Evolutionary conservation across 805 yeast species (phyloP).

Genomic region (Zygotorulaspora danielsina): DNA sequence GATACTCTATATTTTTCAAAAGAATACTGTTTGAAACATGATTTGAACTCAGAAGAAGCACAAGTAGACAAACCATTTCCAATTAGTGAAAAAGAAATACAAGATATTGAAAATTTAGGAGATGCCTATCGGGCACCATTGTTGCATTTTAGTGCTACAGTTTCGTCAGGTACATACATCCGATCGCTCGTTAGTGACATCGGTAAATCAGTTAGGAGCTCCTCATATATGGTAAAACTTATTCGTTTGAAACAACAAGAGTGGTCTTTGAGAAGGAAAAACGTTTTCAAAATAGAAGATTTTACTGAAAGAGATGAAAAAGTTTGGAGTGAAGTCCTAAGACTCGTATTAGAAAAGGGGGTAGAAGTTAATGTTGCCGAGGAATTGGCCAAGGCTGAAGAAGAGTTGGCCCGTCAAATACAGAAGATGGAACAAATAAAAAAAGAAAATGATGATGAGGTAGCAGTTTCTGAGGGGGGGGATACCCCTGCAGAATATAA

Average conservation of each 20-base stretch:
- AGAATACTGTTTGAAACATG: conserved; percentile 47
- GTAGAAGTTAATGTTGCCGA: conserved; percentile 39
- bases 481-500: neutral
- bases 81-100: conserved; percentile 36
- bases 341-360: conserved; percentile 48
- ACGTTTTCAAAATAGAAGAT: conserved; percentile 63
- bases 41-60: conserved; percentile 39
- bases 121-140: conserved; percentile 55
- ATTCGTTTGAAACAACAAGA: conserved; percentile 72
- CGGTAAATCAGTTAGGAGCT: conserved; percentile 73
- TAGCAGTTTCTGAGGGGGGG: neutral
- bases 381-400: conserved; percentile 37
- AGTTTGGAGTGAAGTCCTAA: conserved; percentile 67
- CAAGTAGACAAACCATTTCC: conserved; percentile 39
- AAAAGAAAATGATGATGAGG: conserved; percentile 7
- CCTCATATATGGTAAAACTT: conserved; percentile 84
- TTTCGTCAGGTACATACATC: conserved; percentile 93
- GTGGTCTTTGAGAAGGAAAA: conserved; percentile 70
- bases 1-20: conserved; percentile 58
- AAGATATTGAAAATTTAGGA: conserved; percentile 30
- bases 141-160: conserved; percentile 69
- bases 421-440: conserved; percentile 5
- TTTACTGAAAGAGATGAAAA: conserved; percentile 56
- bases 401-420: conserved; percentile 14
- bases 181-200: conserved; percentile 85